Conservation (phyloP, 768 basidiomycete genomes). For the Tephrocybe sp. region DNA sequence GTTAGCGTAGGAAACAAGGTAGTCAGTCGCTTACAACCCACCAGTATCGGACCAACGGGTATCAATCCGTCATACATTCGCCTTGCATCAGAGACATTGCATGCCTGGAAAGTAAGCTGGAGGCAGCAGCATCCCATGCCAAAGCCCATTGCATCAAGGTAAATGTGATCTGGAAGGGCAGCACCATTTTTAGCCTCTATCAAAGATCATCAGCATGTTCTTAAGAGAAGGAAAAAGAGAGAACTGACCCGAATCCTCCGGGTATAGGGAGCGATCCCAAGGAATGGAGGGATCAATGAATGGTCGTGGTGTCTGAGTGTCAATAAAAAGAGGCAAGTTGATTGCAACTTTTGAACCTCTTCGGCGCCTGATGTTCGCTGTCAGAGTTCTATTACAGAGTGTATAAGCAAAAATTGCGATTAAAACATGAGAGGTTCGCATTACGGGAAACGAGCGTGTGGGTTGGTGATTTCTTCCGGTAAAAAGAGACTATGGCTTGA, state of each 20-base stretch:
- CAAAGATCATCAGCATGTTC: slow-evolving; percentile 3
- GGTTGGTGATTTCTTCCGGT: slow-evolving; percentile 94
- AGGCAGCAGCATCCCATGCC: slow-evolving; percentile 99
- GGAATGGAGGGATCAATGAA: slow-evolving; percentile 94
- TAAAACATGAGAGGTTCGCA: slow-evolving; percentile 11
- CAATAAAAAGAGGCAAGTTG: slow-evolving; percentile 90
- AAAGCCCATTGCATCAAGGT: slow-evolving; percentile 99
- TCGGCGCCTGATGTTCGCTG: slow-evolving; percentile 89
- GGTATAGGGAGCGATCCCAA: slow-evolving; percentile 77
- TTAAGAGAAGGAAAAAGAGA: slow-evolving; percentile 7
- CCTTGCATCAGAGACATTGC: slow-evolving; percentile 88
- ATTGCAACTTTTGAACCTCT: slow-evolving; percentile 94
- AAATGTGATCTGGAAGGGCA: slow-evolving; percentile 87
- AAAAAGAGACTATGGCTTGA: slow-evolving; percentile 95
- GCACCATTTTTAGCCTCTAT: slow-evolving; percentile 88
- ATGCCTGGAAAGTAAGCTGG: slow-evolving; percentile 96
- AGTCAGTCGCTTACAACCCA: slow-evolving; percentile 30
- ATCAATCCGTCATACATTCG: slow-evolving; percentile 95
- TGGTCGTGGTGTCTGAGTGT: slow-evolving; percentile 81
- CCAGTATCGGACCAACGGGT: slow-evolving; percentile 94
- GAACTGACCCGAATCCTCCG: slow-evolving; percentile 76
- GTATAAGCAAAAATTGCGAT: slow-evolving; percentile 9
- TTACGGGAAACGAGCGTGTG: slow-evolving; percentile 96
- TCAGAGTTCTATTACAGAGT: slow-evolving; percentile 73
- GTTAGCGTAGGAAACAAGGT: slow-evolving; percentile 10